Conservation (phyloP, 169 alveolate genomes). For the Eimeria acervulina region DNA sequence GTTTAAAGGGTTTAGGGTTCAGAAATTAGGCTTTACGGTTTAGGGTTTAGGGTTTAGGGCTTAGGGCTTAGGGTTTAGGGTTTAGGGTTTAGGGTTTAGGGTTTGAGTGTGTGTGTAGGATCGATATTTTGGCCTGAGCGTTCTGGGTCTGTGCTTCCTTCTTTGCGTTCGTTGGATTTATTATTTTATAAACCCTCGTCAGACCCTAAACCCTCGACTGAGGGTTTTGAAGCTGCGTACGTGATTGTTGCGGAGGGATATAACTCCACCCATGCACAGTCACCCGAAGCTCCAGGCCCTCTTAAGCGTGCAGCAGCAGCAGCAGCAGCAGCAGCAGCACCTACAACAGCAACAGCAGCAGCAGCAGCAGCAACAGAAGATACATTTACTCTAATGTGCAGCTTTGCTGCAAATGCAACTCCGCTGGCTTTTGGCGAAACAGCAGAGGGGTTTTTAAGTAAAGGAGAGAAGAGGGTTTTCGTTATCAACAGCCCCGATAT, state of each 20-base stretch:
- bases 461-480: background rate
- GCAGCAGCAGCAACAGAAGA: constrained; percentile 41
- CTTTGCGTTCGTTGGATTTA: background rate
- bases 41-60: background rate
- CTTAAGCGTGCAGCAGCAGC: background rate
- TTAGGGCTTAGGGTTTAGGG: background rate
- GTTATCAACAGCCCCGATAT: background rate
- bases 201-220: background rate
- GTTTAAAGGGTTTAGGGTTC: background rate
- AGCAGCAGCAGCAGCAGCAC: background rate
- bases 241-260: constrained; percentile 33
- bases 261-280: background rate
- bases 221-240: constrained; percentile 23
- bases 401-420: background rate
- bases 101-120: background rate
- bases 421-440: background rate
- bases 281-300: background rate
- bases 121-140: constrained; percentile 15
- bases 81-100: constrained; percentile 10
- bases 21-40: constrained; percentile 4
- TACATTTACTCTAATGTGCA: background rate
- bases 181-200: background rate
- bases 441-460: background rate
- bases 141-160: background rate
- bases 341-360: background rate